A percentile compares a stretch with the other conserved stretches of the same genome.
These are phyloP conservation scores for Suhomyces tanzawaensis DNA, from an alignment of 805 yeast species.

Conservation along the genomic window DNA sequence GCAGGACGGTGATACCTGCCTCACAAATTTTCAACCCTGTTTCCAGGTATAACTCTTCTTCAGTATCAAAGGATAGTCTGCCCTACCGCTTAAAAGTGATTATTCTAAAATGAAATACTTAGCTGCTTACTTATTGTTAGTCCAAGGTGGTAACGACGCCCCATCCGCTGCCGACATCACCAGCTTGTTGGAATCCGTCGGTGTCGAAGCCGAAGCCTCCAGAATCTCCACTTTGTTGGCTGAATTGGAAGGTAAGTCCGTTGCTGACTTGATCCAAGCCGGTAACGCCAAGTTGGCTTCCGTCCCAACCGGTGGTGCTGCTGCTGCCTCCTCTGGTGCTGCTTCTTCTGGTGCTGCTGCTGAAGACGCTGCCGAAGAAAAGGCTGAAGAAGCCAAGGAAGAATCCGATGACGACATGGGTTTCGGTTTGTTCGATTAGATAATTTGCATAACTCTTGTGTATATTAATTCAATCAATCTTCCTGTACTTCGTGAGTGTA, in stretches of 20 bases:
- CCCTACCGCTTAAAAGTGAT: slow-evolving; percentile 74
- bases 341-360: slow-evolving; percentile 70
- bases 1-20: neutral
- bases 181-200: slow-evolving; percentile 87
- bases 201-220: slow-evolving; percentile 91
- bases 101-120: slow-evolving; percentile 91
- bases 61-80: slow-evolving; percentile 74
- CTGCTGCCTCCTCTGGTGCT: slow-evolving; percentile 71
- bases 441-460: neutral
- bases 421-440: slow-evolving; percentile 97
- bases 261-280: slow-evolving; percentile 86
- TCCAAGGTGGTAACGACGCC: slow-evolving; percentile 92
- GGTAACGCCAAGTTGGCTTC: slow-evolving; percentile 97
- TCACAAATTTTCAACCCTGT: slow-evolving; percentile 2
- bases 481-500: no score
- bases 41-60: neutral
- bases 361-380: slow-evolving; percentile 69
- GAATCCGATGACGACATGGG: slow-evolving; percentile 79
- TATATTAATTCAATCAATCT: slow-evolving; percentile 1
- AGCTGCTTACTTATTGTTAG: slow-evolving; percentile 98
- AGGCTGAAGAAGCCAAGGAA: slow-evolving; percentile 58
- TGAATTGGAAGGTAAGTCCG: slow-evolving; percentile 91
- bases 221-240: slow-evolving; percentile 76
- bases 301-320: slow-evolving; percentile 98
- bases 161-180: slow-evolving; percentile 93